Evolutionary conservation across 495 filamentous ascomycete genomes (phyloP), one percentile per base, ranked within the genome.

Genomic region (Friedmanniomyces endolithicus): DNA sequence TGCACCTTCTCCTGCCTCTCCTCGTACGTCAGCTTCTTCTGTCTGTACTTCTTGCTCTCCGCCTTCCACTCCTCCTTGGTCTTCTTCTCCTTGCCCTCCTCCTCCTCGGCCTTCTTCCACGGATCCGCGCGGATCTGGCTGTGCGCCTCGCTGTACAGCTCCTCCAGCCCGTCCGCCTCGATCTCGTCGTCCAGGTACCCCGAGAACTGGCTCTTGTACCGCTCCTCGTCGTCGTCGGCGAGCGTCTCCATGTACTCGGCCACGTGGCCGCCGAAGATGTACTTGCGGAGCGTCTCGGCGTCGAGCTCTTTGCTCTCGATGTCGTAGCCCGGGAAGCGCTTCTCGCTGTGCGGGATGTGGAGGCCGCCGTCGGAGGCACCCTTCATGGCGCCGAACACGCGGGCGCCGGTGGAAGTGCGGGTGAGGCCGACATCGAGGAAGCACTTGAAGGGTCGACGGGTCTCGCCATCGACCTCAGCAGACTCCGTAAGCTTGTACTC

Each of bases 221-320:
- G 89, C 80, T 99, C 92, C 85, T 99, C 92, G 71, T 99, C 92
- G 71, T 99, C 92, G 71, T 99, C 92, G 71, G 94, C 94, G 63
- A 99, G 86, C 41, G 83, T 90, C 85, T 99, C 92, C 92, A 99
- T 99, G 80, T 97, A 99, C 82, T 99, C 92, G 58, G 89, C 87
- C 61, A 99, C 85, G 81, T 99, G 92, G 49, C 92, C 90, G 70
- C 81, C 94, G 70, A 88, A 86, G 81, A 99, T 99, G 84, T 99
- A 97, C 79, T 90, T 95, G 79, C 90, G 86, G 67, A 99, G 84
- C 58, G 80, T 85, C 71, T 99, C 92, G 64, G 90, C 82, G 63
- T 99, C 92, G 65, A 99, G 87, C 79, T 96, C 83, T 80, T 99
- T 88, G 65, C 74, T 71, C 78, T 99, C 92, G 31, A 95, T 85